Conservation (phyloP, 192 early-diverging fungal species). For the Coemansia sp. region DNA sequence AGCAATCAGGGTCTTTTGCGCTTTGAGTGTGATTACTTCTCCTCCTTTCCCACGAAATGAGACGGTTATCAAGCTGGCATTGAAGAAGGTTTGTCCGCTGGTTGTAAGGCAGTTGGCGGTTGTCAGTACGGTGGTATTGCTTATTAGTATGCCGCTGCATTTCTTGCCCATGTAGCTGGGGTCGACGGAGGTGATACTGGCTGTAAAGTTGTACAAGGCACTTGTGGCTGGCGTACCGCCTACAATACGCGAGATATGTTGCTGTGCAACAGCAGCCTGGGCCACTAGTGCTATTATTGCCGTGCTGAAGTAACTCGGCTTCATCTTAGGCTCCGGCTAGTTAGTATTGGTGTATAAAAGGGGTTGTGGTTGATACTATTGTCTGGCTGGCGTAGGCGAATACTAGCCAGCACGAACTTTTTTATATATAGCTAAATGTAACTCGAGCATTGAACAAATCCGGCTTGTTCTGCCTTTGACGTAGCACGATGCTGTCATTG, state of each 20-base stretch:
- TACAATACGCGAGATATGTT: not conserved
- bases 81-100: constrained; percentile 13
- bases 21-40: constrained; percentile 9
- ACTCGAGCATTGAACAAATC: too few relatives aligned
- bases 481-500: too few relatives aligned
- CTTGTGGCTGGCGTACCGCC: not conserved
- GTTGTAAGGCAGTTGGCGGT: constrained; percentile 41
- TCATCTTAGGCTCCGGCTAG: too few relatives aligned
- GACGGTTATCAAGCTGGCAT: constrained; percentile 17
- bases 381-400: too few relatives aligned
- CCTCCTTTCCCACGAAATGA: too few relatives aligned
- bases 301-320: too few relatives aligned
- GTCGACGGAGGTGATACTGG: constrained; percentile 29
- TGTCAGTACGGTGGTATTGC: constrained; percentile 19
- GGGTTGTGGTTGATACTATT: too few relatives aligned
- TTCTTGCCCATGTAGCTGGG: constrained; percentile 27
- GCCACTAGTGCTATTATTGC: not conserved
- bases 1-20: constrained; percentile 13
- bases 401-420: too few relatives aligned
- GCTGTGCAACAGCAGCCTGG: not conserved
- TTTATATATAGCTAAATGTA: too few relatives aligned
- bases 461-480: too few relatives aligned
- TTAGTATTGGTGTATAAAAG: too few relatives aligned
- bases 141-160: constrained; percentile 31
- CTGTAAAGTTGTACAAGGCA: constrained; percentile 10